A percentile compares a stretch with the other conserved stretches of the same genome.
These are phyloP conservation scores for Chalciporus pseudorubinellus DNA, from an alignment of 768 basidiomycete genomes.

Conservation along the genomic window DNA sequence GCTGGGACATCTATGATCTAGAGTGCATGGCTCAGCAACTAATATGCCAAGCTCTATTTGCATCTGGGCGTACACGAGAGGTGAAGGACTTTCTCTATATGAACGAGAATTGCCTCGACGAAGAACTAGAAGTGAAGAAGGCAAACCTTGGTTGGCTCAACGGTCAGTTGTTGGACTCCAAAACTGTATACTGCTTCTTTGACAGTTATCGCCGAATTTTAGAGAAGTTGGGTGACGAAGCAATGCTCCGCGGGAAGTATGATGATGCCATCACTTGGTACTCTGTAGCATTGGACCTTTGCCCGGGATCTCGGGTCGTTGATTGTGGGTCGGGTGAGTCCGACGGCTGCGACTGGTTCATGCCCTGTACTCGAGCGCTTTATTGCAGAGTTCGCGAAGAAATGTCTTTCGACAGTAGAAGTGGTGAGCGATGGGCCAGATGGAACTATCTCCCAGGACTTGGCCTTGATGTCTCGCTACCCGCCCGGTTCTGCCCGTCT, in stretches of 20 bases:
- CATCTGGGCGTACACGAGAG: background rate
- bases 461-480: background rate
- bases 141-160: background rate
- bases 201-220: background rate
- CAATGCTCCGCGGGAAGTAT: background rate
- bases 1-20: constrained; percentile 7
- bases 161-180: constrained; percentile 5
- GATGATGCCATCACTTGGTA: background rate
- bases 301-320: background rate
- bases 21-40: background rate
- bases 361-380: background rate
- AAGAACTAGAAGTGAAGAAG: background rate
- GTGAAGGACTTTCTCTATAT: background rate
- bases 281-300: background rate
- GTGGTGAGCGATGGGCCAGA: background rate
- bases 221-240: constrained; percentile 2
- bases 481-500: background rate
- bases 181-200: background rate
- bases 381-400: background rate
- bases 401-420: background rate
- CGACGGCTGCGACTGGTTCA: background rate
- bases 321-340: background rate
- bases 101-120: background rate
- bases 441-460: background rate
- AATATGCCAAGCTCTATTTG: background rate